phyloP scores from a whole-genome alignment of 352 stramenopile genomes.

The Phytophthora lateralis region DNA sequence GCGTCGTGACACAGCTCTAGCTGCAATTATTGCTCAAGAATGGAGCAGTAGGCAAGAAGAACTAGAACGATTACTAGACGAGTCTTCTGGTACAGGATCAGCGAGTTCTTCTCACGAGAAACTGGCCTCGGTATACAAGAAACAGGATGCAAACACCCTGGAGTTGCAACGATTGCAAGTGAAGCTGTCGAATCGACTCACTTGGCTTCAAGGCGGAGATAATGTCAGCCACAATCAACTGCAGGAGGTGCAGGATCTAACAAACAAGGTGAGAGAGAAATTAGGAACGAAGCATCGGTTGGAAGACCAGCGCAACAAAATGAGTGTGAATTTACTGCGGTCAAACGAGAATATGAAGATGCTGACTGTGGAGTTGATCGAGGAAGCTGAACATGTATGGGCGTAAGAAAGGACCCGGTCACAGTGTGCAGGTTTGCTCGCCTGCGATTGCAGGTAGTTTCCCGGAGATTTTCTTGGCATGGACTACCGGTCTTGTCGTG shows the following conservation, averaged over 20 bases:
- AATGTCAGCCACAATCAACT: background rate
- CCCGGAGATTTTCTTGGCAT: too few species aligned
- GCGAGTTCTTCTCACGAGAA: background rate
- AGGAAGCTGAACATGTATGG: conserved; percentile 4
- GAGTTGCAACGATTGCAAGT: background rate
- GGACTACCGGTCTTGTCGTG: too few species aligned
- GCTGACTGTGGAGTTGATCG: background rate
- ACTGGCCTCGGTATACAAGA: background rate
- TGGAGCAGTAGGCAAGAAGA: conserved; percentile 2
- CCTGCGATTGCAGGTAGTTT: too few species aligned
- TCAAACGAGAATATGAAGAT: conserved; percentile 1
- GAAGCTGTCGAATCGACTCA: conserved; percentile 4
- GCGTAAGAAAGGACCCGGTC: background rate
- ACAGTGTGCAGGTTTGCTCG: too few species aligned
- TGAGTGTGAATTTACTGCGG: background rate
- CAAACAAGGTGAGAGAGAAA: background rate
- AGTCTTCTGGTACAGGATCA: background rate
- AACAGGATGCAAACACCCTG: background rate
- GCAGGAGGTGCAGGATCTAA: background rate
- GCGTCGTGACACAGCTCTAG: conserved; percentile 1
- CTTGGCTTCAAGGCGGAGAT: background rate
- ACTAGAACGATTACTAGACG: background rate
- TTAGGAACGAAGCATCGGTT: background rate
- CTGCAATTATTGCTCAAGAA: background rate
- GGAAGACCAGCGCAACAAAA: background rate